These are phyloP conservation scores for Lachnellula arida DNA, from an alignment of 2,329 filamentous ascomycete species.

Conservation along the genomic window DNA sequence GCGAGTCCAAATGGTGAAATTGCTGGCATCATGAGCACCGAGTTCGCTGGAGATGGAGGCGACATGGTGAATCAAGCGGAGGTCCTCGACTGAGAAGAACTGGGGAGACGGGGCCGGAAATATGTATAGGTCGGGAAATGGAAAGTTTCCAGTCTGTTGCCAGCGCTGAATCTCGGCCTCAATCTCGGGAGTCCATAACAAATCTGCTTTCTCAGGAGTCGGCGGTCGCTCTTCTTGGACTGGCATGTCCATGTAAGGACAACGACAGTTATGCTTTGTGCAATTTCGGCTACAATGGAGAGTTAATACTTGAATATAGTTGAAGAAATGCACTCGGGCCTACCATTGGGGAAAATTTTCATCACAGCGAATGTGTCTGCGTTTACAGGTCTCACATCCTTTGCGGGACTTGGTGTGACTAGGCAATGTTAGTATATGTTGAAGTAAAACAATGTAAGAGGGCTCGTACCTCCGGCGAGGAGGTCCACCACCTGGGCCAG, in stretches of 20 bases:
- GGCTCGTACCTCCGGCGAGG: constrained; percentile 60
- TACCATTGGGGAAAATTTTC: constrained; percentile 98
- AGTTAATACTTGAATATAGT: constrained; percentile 20
- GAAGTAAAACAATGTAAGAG: neutral
- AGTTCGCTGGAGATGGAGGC: constrained; percentile 82
- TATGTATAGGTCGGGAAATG: constrained; percentile 75
- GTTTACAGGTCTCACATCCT: constrained; percentile 97
- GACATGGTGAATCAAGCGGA: constrained; percentile 87
- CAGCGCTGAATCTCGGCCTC: constrained; percentile 77
- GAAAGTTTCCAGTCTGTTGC: constrained; percentile 79
- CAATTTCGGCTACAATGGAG: constrained; percentile 74
- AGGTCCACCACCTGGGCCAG: constrained; percentile 90
- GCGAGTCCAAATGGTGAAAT: constrained; percentile 87
- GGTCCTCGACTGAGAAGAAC: constrained; percentile 68
- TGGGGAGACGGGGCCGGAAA: constrained; percentile 71
- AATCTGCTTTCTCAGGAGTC: constrained; percentile 59
- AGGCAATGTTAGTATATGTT: constrained; percentile 21
- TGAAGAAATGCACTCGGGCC: constrained; percentile 25
- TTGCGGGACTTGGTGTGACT: constrained; percentile 99
- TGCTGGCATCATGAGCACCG: constrained; percentile 68
- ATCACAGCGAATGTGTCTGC: constrained; percentile 94
- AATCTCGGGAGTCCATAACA: constrained; percentile 84
- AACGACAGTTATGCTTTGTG: constrained; percentile 97
- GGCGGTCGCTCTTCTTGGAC: constrained; percentile 58
- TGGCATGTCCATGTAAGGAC: constrained; percentile 91